Base-by-base conservation (phyloP, 306 rosid genomes). In the Prosopis cineraria region DNA sequence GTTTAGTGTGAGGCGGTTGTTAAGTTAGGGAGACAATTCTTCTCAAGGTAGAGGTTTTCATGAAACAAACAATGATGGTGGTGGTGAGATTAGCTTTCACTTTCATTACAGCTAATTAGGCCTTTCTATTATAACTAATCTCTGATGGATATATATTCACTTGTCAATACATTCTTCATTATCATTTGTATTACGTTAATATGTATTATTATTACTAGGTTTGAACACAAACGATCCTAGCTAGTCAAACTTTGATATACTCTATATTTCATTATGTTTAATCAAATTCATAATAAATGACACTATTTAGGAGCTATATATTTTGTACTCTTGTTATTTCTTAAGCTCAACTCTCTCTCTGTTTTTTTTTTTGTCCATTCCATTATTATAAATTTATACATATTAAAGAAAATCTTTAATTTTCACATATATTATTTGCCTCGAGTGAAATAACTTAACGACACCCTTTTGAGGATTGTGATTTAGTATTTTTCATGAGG, bases 21-120 rank as follows among this genome's bases (percentile, higher is more conserved):
- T 70, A 74, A 74, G 81, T 70, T 63, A 64, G 75, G 39, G 55
- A 41, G 41, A 74, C 41, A 40, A 58, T 73, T 73, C 24, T 73
- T 71, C 65, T 72, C 64, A 52, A 52, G 25, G 3, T 34, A 72
- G 39, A 50, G 14, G 14, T 22, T 25, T 64, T 56, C 71, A 30
- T 30, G 27, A 74, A 48, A 39, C 75, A 10, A 66, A 62, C 56
- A 60, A 66, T 17, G 69, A 55, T 55, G 16, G 62, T 10, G 30
- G 62, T 10, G 2, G 59, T 36, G 33, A 70, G 81, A 55, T 85
- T 55, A 41, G 36, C 74, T 82, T 76, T 85, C 89, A 14, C 72
- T 85, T 79, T 85, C 86, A 53, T 59, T 72, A 12, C 74, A 76
- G 40, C 79, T 82, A 55, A 55, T 55, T 70, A 58, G n/a, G 53